Evolutionary conservation across 768 basidiomycete species (phyloP), one percentile per base, ranked within the genome.

Genomic region (Boletales sp.): DNA sequence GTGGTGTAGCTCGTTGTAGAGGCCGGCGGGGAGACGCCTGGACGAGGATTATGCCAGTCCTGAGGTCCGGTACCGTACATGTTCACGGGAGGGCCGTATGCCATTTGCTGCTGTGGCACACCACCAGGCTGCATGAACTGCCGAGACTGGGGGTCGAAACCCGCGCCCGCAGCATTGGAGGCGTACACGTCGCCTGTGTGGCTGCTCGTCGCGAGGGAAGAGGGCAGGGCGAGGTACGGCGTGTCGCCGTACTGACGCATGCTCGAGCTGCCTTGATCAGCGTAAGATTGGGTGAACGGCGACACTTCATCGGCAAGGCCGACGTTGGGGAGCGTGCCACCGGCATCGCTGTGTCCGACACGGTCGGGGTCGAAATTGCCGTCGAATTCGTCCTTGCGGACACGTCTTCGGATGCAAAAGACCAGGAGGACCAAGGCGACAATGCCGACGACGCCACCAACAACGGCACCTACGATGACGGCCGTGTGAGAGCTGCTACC

Each of bases 391-490:
- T 75, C 70, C 32, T 53, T 57, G 41, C 54, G 55, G 9, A 34
- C 42, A 3, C 60, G 54, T 21, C 48, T 57, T 8, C 66, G 62
- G 38, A 71, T 45, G 39, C 65, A 69, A 46, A 68, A 62, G 44
- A 70, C 10, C 14, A 72, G 31, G 50, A 70, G 19, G 4, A 54
- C 54, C 17, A 74, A 1, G 10, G 67, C 2, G 13, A 52, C 33
- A 19, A 78, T 34, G 3, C 60, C 53, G 1, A 55, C 67, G 4
- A 73, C 48, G 2, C 78, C 80, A 49, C 78, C 79, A 10, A 80
- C 79, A n/a, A 80, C 75, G 3, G 74, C 72, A 15, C 80, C 80
- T 5, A 79, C 72, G 49, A 82, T 80, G 4, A 77, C 67, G 28
- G 70, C 76, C 1, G 68, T 70, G 38, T 58, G 48, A 4, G 64